Conservation (phyloP, 2,329 filamentous ascomycete species). For the Venturia asperata region DNA sequence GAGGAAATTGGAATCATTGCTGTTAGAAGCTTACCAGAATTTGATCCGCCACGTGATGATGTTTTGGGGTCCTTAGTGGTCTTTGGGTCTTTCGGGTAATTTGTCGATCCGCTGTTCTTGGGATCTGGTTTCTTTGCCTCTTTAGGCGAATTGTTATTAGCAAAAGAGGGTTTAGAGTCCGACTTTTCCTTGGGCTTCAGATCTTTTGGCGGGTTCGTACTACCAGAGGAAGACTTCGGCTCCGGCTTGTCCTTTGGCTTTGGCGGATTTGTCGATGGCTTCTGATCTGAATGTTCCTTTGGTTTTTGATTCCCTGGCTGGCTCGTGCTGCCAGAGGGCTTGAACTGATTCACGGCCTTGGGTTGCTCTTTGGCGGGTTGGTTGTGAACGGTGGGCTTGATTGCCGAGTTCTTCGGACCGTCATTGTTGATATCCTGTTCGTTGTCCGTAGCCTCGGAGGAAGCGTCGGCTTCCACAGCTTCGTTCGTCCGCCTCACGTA, state of each 20-base stretch:
- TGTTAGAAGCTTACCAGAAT: not conserved
- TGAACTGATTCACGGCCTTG: not conserved
- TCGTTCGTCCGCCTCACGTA: not conserved
- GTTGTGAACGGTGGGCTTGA: not conserved
- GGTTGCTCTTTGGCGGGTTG: not conserved
- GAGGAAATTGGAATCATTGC: not conserved
- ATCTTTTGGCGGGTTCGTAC: not conserved
- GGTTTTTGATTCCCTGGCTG: not conserved
- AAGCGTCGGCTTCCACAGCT: not conserved
- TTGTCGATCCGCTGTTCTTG: not conserved
- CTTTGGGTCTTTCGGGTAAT: not conserved
- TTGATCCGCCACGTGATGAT: not conserved
- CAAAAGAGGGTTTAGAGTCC: not conserved
- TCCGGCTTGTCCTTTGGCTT: not conserved
- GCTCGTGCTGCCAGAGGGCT: not conserved
- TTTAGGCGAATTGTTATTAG: no score
- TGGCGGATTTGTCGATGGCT: not conserved
- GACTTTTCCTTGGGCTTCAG: not conserved
- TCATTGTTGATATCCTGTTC: not conserved
- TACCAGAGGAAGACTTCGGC: not conserved
- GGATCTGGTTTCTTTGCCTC: not conserved
- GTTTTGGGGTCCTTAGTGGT: not conserved
- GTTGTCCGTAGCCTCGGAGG: not conserved
- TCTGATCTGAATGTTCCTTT: not conserved
- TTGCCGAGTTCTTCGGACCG: not conserved